These are phyloP conservation scores for Yamadazyma takamatsuzukensis DNA, from an alignment of 805 yeast species.

Conservation along the genomic window DNA sequence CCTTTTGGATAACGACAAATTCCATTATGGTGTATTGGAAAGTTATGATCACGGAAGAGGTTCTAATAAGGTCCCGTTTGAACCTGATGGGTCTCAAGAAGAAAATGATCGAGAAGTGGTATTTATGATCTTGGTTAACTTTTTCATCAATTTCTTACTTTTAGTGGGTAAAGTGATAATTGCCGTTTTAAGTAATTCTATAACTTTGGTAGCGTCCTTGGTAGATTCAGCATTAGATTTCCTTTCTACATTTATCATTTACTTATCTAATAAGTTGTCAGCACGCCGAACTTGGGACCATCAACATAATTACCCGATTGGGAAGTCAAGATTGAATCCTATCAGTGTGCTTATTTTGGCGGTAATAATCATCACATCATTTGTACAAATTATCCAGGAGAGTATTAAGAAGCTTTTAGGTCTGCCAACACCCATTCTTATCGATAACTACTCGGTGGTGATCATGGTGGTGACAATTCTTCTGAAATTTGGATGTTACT, in stretches of 20 bases:
- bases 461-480: slow-evolving; percentile 66
- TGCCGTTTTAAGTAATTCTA: slow-evolving; percentile 61
- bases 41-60: slow-evolving; percentile 42
- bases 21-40: slow-evolving; percentile 60
- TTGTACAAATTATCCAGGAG: slow-evolving; percentile 68
- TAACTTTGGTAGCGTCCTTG: slow-evolving; percentile 74
- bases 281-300: slow-evolving; percentile 46
- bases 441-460: slow-evolving; percentile 31
- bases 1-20: slow-evolving; percentile 62
- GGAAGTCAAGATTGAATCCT: slow-evolving; percentile 71
- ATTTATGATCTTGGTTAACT: slow-evolving; percentile 62
- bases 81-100: no score
- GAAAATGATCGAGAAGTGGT: slow-evolving; percentile 42
- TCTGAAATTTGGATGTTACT: slow-evolving; percentile 57
- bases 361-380: slow-evolving; percentile 65
- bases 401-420: slow-evolving; percentile 45
- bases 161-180: slow-evolving; percentile 59
- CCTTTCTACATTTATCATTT: slow-evolving; percentile 70
- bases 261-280: slow-evolving; percentile 52
- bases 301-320: slow-evolving; percentile 57
- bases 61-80: background rate
- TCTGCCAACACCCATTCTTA: slow-evolving; percentile 10
- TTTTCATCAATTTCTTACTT: slow-evolving; percentile 54
- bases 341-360: slow-evolving; percentile 74
- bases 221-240: slow-evolving; percentile 75